phyloP scores from a whole-genome alignment of 768 basidiomycete genomes.

The Punctularia strigosozonata region DNA sequence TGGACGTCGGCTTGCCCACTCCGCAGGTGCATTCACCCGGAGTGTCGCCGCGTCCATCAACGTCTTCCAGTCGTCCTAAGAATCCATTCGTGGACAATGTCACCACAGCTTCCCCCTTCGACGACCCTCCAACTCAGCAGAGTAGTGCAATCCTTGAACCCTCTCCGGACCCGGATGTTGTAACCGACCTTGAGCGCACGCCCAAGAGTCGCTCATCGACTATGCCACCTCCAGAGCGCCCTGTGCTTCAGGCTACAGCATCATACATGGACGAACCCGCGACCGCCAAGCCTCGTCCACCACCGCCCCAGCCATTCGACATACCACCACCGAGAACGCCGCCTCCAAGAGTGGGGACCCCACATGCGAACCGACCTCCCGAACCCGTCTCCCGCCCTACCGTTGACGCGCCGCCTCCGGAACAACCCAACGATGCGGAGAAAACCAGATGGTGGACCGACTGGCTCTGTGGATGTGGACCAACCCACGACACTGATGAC shows the following conservation, averaged over 20 bases:
- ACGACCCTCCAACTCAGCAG: constrained; percentile 19
- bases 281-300: constrained; percentile 23
- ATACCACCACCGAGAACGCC: constrained; percentile 52
- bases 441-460: constrained; percentile 73
- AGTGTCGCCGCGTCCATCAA: constrained; percentile 17
- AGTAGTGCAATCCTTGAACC: too few relatives aligned
- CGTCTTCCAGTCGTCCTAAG: too few relatives aligned
- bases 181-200: too few relatives aligned
- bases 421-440: constrained; percentile 19
- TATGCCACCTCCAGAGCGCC: constrained; percentile 11
- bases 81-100: too few relatives aligned
- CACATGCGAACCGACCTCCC: constrained; percentile 21
- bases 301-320: constrained; percentile 42
- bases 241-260: constrained; percentile 14
- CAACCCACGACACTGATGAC: constrained; percentile 57
- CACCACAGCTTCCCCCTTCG: constrained; percentile 47
- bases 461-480: constrained; percentile 75
- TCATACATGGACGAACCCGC: too few relatives aligned
- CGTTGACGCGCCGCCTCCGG: constrained; percentile 12
- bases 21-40: constrained; percentile 14
- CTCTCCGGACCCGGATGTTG: too few relatives aligned
- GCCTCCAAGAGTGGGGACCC: constrained; percentile 31
- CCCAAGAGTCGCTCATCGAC: constrained; percentile 17
- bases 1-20: constrained; percentile 28
- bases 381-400: constrained; percentile 26